Evolutionary conservation across 345 rosid genomes (phyloP).

Genomic region (Moricandia arvensis): DNA sequence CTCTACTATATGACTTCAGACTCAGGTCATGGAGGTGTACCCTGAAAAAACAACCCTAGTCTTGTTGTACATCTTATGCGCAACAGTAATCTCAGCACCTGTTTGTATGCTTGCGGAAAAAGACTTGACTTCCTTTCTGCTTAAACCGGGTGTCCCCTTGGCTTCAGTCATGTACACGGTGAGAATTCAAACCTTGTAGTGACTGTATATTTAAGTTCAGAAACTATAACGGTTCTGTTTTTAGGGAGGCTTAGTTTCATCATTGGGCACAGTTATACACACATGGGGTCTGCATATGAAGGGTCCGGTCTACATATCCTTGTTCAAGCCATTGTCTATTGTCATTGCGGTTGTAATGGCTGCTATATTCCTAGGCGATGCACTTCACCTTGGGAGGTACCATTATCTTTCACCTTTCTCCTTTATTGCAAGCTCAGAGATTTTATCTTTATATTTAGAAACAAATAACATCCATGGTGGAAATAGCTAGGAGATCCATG

Average conservation of each 20-base stretch:
- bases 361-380: conserved; percentile 40
- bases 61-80: conserved; percentile 32
- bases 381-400: conserved; percentile 45
- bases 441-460: not conserved
- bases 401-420: not conserved
- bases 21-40: conserved; percentile 44
- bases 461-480: not conserved
- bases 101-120: conserved; percentile 43
- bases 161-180: conserved; percentile 43
- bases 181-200: conserved; percentile 1
- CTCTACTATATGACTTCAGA: conserved; percentile 30
- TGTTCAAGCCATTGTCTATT: conserved; percentile 42
- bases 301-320: conserved; percentile 47
- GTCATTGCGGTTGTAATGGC: conserved; percentile 40
- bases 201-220: not conserved
- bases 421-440: not conserved
- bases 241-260: conserved; percentile 28
- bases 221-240: not conserved
- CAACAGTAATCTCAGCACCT: conserved; percentile 37
- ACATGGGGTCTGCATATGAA: conserved; percentile 42
- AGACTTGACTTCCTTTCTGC: conserved; percentile 37
- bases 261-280: conserved; percentile 22
- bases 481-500: not conserved
- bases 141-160: conserved; percentile 35
- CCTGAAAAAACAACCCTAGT: conserved; percentile 39